Base-by-base conservation (phyloP, 352 stramenopile species). In the Globisporangium emineosum region DNA sequence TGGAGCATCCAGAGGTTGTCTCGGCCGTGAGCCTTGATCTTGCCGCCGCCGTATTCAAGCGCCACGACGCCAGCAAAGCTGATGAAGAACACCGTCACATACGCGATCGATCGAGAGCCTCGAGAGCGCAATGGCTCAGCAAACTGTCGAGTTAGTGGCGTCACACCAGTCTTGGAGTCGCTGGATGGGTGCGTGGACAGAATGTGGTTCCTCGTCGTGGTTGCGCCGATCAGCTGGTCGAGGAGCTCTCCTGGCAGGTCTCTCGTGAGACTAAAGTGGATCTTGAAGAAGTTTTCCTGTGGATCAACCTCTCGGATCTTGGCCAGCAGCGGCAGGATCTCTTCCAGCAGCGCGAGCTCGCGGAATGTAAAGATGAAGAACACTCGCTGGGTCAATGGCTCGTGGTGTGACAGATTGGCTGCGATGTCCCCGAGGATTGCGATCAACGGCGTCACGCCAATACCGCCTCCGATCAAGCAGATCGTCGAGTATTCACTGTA, bases 231-330 rank as follows among this genome's bases (percentile, higher is more conserved):
- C 9, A 13, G 53, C 53, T 59, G 53, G 21, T 25, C 37, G 8
- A 59, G 53, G 19, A 30, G 30, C 19, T 65, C 37, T 4, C 67
- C 29, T 12, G 4, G 33, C 4, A 66, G 64, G 23, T 15, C n/a
- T 32, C 57, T 50, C 17, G 71, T 76, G 57, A 75, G 54, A 17
- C 51, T 69, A 15, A 76, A 73, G 37, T 77, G 52, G 23, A 64
- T 64, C 7, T 50, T 64, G 51, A 77, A 77, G 40, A 62, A 49
- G 0, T 61, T 27, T 6, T 61, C 47, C 8, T 61, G 65, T 13
- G 66, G 66, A 25, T 75, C 68, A 7, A 62, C 19, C 30, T 58
- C 42, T 8, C 45, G 50, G 23, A 75, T 50, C 27, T 43, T 49
- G 6, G 42, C 25, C 0, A 75, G 65, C 43, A 71, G 10, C 19